Evolutionary conservation across 2,329 filamentous ascomycete species (phyloP), one percentile per base, ranked within the genome.

Genomic region (Plectosphaerella cucumerina): DNA sequence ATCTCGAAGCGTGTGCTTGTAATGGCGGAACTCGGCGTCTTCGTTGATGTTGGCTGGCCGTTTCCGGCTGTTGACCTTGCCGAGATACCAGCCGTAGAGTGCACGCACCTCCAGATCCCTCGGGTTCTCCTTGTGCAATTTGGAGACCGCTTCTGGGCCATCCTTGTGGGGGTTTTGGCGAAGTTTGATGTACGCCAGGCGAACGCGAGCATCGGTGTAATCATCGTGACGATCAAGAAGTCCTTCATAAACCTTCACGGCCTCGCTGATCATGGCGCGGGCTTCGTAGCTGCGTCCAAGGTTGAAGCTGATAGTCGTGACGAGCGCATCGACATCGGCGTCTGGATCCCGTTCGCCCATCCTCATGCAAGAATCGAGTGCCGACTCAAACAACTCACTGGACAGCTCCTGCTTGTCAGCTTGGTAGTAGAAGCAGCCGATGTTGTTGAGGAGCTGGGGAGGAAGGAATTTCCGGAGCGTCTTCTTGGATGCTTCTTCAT

Each of bases 281-380:
- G 89, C 86, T 72, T 99, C 94, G 62, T 97, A 97, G 52, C 91
- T 96, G 52, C 94, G 84, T 23, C 89, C 94, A 39, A 99, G 82
- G 62, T 97, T 99, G 78, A 94, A 99, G 65, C 90, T 96, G 66
- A 99, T 96, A 3, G 92, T 96, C 1, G 93, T 96, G 22, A 97
- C 87, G 5, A 99, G 77, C 14, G 91, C 90, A 69, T 99, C 94
- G 0, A 87, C 92, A 64, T 97, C 94, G 55, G 86, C 80, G 1
- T 83, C 81, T 48, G 86, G 81, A 41, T 91, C 87, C 60, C 84
- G 86, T 60, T 90, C 86, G 44, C 85, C 84, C 55, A 90, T 86
- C 60, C 88, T 87, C 60, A 95, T 85, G 63, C 92, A 97, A 15
- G 93, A 90, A 56, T 87, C 87, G 49, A 99, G 73, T 0, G 92